Base-by-base conservation (phyloP, 1,284 basidiomycete genomes). In the Stereum hirsutum region DNA sequence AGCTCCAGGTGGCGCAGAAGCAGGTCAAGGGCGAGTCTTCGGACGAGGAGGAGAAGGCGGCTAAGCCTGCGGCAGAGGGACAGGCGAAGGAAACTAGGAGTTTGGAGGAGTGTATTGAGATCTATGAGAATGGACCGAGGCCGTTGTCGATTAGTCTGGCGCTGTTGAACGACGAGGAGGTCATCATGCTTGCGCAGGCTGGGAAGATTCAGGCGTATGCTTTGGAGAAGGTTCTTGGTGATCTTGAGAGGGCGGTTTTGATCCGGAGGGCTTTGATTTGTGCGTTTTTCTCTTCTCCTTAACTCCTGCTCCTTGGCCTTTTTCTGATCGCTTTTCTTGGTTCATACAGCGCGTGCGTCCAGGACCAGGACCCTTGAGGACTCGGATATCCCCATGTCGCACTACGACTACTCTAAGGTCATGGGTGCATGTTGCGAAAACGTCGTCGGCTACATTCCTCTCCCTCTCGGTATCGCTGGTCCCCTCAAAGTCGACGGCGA, bases 381-480 rank as follows among this genome's bases (percentile, higher is more conserved):
- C 19, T 94, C 89, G 1, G 77, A 83, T 37, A 68, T 99, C 14
- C 96, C 96, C 0, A 81, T 88, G 73, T 60, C 74, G 27, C 69
- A 84, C 61, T 99, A 96, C 65, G 91, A 98, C 65, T 99, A 99
- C 68, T 82, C 85, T 31, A 81, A 88, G 21, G 93, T 99, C 42
- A 79, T 95, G 52, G 95, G 95, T 48, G 94, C 95, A 4, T 99
- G 96, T 68, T 99, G 96, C 65, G 96, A 99, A 68, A 99, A 99
- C 61, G 96, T 99, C 39, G 81, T 99, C 38, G 96, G 96, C 19
- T 99, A 88, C 63, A 94, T 98, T 65, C 96, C 96, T 19, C 64
- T 99, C 28, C 96, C 96, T 0, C 80, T 99, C 43, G 96, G 96
- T 57, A 89, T 99, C 49, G 96, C 96, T 5, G 96, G 96, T 5